Conservation (phyloP, 139 green algal species). For the Coelastrella sp. region DNA sequence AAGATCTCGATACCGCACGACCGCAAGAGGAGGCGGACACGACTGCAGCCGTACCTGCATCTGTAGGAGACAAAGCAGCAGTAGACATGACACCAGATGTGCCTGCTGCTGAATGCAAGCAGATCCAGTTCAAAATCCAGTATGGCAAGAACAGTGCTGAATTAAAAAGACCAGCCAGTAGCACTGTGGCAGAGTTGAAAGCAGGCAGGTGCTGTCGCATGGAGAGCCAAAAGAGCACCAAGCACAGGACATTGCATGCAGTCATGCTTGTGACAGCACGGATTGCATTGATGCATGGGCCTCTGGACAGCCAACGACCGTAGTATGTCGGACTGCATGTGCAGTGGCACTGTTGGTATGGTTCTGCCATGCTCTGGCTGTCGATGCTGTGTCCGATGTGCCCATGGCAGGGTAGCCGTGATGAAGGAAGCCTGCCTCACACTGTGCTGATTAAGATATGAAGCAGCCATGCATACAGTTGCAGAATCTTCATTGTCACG, state of each 20-base stretch:
- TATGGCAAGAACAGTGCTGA: slow-evolving; percentile 60
- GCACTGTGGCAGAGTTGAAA: slow-evolving; percentile 62
- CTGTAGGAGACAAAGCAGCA: not conserved
- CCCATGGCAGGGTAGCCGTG: not conserved
- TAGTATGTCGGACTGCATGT: too few species aligned
- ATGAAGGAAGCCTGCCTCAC: too few species aligned
- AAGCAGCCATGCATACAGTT: too few species aligned
- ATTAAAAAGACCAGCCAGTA: slow-evolving; percentile 43
- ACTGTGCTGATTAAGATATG: too few species aligned
- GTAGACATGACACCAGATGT: not conserved
- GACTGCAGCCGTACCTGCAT: not conserved
- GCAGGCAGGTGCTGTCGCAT: not conserved
- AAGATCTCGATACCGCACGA: not conserved
- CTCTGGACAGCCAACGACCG: too few species aligned
- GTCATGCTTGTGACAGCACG: too few species aligned
- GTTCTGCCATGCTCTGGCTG: not conserved
- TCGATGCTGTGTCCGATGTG: not conserved
- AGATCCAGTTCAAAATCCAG: slow-evolving; percentile 44
- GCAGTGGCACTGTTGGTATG: too few species aligned
- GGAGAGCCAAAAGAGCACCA: not conserved
- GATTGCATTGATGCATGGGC: too few species aligned
- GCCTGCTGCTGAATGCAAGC: not conserved
- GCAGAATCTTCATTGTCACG: too few species aligned
- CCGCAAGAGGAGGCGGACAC: not conserved
- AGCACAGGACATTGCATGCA: too few species aligned